Percentiles rank a stretch among this genome's conserved stretches.
These are phyloP conservation scores for Dothistroma septosporum DNA, from an alignment of 2,329 filamentous ascomycete genomes.

Conservation along the genomic window DNA sequence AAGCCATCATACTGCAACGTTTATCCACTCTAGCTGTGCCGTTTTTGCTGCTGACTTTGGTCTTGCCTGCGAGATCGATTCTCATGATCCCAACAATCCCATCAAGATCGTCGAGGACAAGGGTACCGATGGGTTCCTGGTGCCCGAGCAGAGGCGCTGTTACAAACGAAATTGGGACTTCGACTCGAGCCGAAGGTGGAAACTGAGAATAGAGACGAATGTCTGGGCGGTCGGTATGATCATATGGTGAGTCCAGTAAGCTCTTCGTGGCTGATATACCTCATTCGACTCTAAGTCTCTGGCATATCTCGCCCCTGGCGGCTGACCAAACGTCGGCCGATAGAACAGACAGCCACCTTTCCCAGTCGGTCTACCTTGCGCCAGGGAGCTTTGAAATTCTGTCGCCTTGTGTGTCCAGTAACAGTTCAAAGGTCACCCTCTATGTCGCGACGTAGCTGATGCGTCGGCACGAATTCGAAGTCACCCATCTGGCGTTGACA, in stretches of 20 bases:
- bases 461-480: not conserved
- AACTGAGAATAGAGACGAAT: not conserved
- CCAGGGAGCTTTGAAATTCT: not conserved
- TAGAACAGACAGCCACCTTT: not conserved
- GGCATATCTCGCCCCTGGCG: not conserved
- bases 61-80: not conserved
- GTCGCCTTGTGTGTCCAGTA: not conserved
- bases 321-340: not conserved
- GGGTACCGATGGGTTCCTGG: not conserved
- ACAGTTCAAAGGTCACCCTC: no score
- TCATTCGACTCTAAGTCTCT: not conserved
- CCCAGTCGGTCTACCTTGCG: not conserved
- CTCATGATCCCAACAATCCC: not conserved
- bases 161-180: not conserved
- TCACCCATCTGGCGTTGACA: not conserved
- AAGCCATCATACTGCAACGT: not conserved
- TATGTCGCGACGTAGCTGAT: not conserved
- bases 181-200: not conserved
- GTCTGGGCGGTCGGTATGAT: not conserved
- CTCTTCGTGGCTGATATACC: not conserved
- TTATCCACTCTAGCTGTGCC: not conserved
- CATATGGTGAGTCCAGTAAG: not conserved
- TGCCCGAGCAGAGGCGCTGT: conserved; percentile 1
- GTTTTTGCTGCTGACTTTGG: no score
- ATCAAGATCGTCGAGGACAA: not conserved